Evolutionary conservation across 495 filamentous ascomycete species (phyloP).

Genomic region (Neurospora terricola): DNA sequence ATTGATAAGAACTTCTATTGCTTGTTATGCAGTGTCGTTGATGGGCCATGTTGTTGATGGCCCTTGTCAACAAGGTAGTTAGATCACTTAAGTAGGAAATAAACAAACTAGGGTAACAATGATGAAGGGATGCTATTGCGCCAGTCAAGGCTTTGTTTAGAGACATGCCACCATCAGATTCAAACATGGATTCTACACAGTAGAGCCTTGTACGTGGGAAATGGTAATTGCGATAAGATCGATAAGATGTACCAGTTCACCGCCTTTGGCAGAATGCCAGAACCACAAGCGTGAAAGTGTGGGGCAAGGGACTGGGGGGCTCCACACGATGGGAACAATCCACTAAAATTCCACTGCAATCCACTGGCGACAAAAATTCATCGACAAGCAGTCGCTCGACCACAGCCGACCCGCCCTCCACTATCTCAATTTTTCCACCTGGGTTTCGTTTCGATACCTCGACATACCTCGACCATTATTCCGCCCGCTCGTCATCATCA

Average conservation of each 20-base stretch:
- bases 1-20: neutral
- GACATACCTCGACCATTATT: conserved; percentile 1
- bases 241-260: conserved; percentile 6
- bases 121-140: neutral
- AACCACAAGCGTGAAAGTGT: conserved; percentile 1
- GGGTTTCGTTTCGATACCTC: conserved; percentile 7
- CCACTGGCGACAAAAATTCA: conserved; percentile 25
- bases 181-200: neutral
- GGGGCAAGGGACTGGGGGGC: conserved; percentile 5
- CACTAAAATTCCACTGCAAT: conserved; percentile 17
- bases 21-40: neutral
- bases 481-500: neutral
- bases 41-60: neutral
- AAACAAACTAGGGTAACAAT: neutral
- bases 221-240: neutral
- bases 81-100: neutral
- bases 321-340: conserved; percentile 13
- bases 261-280: conserved; percentile 21
- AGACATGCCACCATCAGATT: neutral
- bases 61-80: neutral
- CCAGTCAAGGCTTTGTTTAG: neutral
- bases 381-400: conserved; percentile 5
- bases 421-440: conserved; percentile 11
- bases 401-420: conserved; percentile 5
- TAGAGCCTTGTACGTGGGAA: neutral